phyloP scores from a whole-genome alignment of 495 filamentous ascomycete genomes.

The Podospora bellae-mahoneyi region DNA sequence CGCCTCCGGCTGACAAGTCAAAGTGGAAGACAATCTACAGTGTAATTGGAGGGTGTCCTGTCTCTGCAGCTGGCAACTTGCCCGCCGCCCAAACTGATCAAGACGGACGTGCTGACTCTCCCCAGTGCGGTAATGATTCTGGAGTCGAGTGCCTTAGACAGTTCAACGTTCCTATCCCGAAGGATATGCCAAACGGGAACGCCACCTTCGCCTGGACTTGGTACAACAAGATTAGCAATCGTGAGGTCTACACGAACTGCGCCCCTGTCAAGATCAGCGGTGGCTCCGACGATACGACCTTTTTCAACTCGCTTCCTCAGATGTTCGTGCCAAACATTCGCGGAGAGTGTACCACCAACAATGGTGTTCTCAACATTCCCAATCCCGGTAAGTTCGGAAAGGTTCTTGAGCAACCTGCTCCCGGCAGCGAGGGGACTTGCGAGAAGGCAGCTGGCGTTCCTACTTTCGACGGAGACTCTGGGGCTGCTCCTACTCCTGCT shows the following conservation, averaged over 20 bases:
- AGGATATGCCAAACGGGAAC: constrained; percentile 52
- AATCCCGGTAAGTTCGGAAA: constrained; percentile 30
- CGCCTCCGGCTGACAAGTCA: constrained; percentile 50
- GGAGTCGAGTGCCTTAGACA: constrained; percentile 29
- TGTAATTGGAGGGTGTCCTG: constrained; percentile 71
- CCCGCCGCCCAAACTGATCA: constrained; percentile 20
- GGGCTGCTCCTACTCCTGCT: neutral
- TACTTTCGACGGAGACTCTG: constrained; percentile 10
- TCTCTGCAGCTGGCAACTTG: constrained; percentile 44
- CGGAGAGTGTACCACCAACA: constrained; percentile 25
- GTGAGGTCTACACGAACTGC: constrained; percentile 92
- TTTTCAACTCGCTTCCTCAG: constrained; percentile 44
- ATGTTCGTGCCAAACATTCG: constrained; percentile 59
- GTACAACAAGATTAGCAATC: constrained; percentile 84
- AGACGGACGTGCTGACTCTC: constrained; percentile 21
- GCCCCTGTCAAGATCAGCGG: constrained; percentile 62
- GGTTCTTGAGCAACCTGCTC: constrained; percentile 23
- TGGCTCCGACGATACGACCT: constrained; percentile 30
- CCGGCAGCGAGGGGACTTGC: constrained; percentile 55
- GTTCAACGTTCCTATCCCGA: constrained; percentile 52
- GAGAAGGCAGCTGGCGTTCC: constrained; percentile 37
- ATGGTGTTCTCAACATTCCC: constrained; percentile 28
- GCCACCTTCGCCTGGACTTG: constrained; percentile 81
- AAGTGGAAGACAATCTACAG: constrained; percentile 75
- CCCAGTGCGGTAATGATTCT: constrained; percentile 28